These are phyloP conservation scores for Penicillium sp. DNA, from an alignment of 2,329 filamentous ascomycete species.

Conservation along the genomic window DNA sequence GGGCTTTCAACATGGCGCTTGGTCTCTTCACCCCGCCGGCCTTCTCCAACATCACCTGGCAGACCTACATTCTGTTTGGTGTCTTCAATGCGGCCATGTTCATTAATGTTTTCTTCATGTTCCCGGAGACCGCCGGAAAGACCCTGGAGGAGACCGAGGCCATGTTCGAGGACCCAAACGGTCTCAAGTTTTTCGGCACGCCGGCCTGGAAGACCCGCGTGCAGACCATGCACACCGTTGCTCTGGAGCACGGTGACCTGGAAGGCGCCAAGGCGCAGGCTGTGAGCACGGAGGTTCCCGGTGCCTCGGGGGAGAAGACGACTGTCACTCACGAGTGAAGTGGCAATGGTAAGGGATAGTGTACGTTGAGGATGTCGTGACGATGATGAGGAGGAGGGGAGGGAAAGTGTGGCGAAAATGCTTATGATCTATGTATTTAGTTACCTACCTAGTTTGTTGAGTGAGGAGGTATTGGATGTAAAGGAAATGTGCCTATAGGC, in stretches of 20 bases:
- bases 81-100: conserved; percentile 47
- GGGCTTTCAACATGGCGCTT: conserved; percentile 47
- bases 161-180: conserved; percentile 24
- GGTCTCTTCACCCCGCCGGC: conserved; percentile 49
- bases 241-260: conserved; percentile 20
- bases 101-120: conserved; percentile 31
- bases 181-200: conserved; percentile 29
- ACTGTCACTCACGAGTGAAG: too few species aligned
- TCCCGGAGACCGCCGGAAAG: conserved; percentile 31
- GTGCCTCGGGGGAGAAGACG: too few species aligned
- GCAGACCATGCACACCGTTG: conserved; percentile 10
- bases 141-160: conserved; percentile 31
- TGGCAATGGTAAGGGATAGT: too few species aligned
- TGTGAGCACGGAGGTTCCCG: too few species aligned
- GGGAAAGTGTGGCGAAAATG: too few species aligned
- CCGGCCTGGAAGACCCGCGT: conserved; percentile 42
- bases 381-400: too few species aligned
- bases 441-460: too few species aligned
- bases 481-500: too few species aligned
- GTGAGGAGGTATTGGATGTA: too few species aligned
- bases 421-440: too few species aligned
- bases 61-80: conserved; percentile 34
- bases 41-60: conserved; percentile 15
- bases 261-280: conserved; percentile 11
- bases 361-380: too few species aligned